phyloP scores from a whole-genome alignment of 164 flowering plant genomes.

The Magnolia changhungtana region DNA sequence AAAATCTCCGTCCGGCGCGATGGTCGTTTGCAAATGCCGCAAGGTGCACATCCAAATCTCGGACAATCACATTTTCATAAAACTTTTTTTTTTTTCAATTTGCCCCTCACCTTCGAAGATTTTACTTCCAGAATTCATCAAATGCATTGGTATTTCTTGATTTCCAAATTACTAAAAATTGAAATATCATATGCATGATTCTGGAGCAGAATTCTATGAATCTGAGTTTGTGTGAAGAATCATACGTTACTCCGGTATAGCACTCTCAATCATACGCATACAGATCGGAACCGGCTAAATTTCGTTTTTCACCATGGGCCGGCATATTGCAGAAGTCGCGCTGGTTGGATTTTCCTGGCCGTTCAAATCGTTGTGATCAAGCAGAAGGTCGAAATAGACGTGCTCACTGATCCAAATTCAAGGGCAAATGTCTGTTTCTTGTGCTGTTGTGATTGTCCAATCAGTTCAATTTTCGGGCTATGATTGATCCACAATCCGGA shows the following conservation, averaged over 20 bases:
- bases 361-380: not conserved
- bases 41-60: constrained; percentile 43
- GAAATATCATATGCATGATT: not conserved
- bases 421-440: not conserved
- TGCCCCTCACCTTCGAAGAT: not conserved
- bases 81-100: not conserved
- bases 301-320: no score
- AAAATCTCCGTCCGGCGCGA: constrained; percentile 28
- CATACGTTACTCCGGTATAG: not conserved
- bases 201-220: not conserved
- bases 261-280: no score
- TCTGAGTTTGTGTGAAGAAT: not conserved
- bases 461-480: not conserved
- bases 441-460: not conserved
- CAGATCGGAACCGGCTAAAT: no score
- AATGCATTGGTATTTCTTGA: not conserved
- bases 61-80: not conserved
- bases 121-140: not conserved
- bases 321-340: not conserved
- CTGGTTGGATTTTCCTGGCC: not conserved
- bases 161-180: not conserved
- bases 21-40: constrained; percentile 72
- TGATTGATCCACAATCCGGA: not conserved
- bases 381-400: not conserved
- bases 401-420: not conserved